Conservation (phyloP, 306 rosid species). For the Vigna radiata region DNA sequence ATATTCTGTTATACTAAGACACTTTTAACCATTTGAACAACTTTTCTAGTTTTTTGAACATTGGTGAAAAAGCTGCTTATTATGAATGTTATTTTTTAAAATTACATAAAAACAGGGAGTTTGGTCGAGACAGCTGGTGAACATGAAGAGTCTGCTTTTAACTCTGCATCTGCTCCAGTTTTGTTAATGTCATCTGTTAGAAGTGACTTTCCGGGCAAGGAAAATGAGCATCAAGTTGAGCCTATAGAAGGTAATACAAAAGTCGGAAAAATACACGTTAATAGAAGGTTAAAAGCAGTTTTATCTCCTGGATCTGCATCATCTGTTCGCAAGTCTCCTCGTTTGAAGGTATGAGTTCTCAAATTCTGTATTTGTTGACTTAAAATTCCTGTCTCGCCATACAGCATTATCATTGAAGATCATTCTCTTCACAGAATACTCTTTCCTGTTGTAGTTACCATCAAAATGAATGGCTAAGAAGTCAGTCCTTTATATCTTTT, state of each 20-base stretch:
- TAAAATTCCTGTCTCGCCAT: conserved; percentile 3
- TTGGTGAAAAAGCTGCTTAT: conserved; percentile 31
- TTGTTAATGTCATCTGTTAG: conserved; percentile 57
- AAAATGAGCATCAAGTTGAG: conserved; percentile 52
- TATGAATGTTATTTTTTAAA: conserved; percentile 23
- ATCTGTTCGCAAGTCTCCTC: conserved; percentile 74
- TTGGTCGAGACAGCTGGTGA: conserved; percentile 40
- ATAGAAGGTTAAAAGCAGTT: conserved; percentile 48
- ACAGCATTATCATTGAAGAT: not conserved
- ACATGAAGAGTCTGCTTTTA: conserved; percentile 61
- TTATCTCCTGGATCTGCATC: conserved; percentile 64
- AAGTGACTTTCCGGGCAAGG: conserved; percentile 61
- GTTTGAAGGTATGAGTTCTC: conserved; percentile 59
- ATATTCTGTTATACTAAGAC: not conserved
- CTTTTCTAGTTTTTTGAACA: conserved; percentile 11
- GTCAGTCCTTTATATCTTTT: not conserved
- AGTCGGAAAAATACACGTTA: conserved; percentile 49
- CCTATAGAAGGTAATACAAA: conserved; percentile 45
- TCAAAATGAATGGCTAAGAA: not conserved
- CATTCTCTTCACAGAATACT: conserved; percentile 30
- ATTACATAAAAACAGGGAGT: conserved; percentile 55
- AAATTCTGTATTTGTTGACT: conserved; percentile 23
- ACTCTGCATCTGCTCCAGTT: conserved; percentile 77
- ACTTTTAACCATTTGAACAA: not conserved
- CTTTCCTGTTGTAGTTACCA: not conserved